Conservation (phyloP, 2,329 filamentous ascomycete genomes). For the Colletotrichum graminicola region DNA sequence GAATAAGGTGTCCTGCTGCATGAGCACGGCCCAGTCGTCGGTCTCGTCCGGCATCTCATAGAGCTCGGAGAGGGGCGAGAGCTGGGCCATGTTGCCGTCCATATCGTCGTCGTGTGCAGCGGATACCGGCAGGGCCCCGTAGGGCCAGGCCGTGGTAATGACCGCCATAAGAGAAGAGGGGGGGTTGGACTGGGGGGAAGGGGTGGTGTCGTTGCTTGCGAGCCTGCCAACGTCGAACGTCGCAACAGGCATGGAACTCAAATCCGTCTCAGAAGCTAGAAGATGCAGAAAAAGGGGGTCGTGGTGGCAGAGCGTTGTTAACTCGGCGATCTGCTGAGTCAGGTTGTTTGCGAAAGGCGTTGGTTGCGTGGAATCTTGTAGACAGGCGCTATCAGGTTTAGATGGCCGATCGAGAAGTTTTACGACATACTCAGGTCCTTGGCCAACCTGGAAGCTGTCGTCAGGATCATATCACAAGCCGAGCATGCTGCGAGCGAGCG, state of each 20-base stretch:
- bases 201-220: constrained; percentile 19
- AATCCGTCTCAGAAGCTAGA: constrained; percentile 27
- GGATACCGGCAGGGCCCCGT: constrained; percentile 25
- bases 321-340: constrained; percentile 37
- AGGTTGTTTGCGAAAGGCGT: constrained; percentile 33
- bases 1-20: constrained; percentile 35
- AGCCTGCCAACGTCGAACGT: constrained; percentile 22
- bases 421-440: constrained; percentile 44
- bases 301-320: constrained; percentile 25
- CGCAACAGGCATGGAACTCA: constrained; percentile 22
- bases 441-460: constrained; percentile 37
- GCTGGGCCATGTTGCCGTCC: constrained; percentile 28
- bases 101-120: constrained; percentile 37
- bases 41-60: constrained; percentile 29
- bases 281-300: constrained; percentile 19
- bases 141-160: constrained; percentile 33
- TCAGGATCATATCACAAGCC: constrained; percentile 19
- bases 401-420: constrained; percentile 44
- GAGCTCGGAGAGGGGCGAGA: constrained; percentile 39
- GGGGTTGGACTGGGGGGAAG: constrained; percentile 19
- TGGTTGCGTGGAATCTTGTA: constrained; percentile 38
- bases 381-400: constrained; percentile 38
- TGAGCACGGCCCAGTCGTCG: constrained; percentile 34
- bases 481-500: not conserved
- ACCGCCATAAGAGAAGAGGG: constrained; percentile 24